A percentile compares a stretch with the other conserved stretches of the same genome.
Conservation (phyloP, 1,284 basidiomycete species). For the Erythrobasidium hasegawianum region DNA sequence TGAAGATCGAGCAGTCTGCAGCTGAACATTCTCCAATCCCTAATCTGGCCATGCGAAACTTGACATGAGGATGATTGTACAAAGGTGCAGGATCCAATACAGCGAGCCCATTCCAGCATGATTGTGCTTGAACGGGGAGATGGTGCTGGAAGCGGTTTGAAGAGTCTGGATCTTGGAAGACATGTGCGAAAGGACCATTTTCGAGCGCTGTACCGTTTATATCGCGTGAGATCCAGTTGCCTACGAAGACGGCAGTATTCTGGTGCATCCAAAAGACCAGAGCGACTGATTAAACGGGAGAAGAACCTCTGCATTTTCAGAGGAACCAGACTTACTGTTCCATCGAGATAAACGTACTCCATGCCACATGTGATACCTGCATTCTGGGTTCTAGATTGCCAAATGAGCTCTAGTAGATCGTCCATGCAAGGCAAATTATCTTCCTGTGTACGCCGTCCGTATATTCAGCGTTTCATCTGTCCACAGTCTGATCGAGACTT, state of each 20-base stretch:
- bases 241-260: slow-evolving; percentile 86
- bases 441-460: slow-evolving; percentile 51
- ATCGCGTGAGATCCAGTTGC: slow-evolving; percentile 95
- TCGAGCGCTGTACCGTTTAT: slow-evolving; percentile 95
- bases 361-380: slow-evolving; percentile 95
- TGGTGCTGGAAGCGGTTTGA: slow-evolving; percentile 79
- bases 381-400: slow-evolving; percentile 83
- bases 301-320: too few relatives aligned
- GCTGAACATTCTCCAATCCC: slow-evolving; percentile 83
- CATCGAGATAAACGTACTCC: slow-evolving; percentile 96
- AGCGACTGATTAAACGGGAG: too few relatives aligned
- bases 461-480: too few relatives aligned
- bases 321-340: slow-evolving; percentile 59
- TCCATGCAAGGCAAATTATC: slow-evolving; percentile 93
- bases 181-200: slow-evolving; percentile 87
- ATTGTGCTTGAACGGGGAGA: slow-evolving; percentile 87
- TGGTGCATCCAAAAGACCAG: too few relatives aligned
- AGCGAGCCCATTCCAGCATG: slow-evolving; percentile 88
- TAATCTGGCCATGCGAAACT: slow-evolving; percentile 82
- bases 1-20: slow-evolving; percentile 86
- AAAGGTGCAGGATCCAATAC: slow-evolving; percentile 88
- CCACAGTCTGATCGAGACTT: too few relatives aligned
- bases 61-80: slow-evolving; percentile 78
- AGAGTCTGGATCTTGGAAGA: slow-evolving; percentile 77
- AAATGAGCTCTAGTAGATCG: slow-evolving; percentile 90